Percentiles rank a stretch among this genome's conserved stretches.
Conservation (phyloP, 2,329 filamentous ascomycete genomes). For the Fusarium sarcochroum region DNA sequence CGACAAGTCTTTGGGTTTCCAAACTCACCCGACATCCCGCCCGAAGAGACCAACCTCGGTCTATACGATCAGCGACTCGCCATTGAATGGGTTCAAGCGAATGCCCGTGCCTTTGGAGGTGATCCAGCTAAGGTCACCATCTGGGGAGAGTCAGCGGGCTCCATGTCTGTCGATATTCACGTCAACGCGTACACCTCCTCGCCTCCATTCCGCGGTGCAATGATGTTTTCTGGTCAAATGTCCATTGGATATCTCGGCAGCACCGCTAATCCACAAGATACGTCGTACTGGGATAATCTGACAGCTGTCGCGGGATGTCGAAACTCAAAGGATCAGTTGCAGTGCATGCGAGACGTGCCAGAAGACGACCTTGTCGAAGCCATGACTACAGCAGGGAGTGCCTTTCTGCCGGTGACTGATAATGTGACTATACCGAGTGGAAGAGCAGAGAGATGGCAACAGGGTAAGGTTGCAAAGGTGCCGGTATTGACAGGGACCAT, state of each 20-base stretch:
- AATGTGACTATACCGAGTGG: slow-evolving; percentile 32
- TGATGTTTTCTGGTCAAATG: slow-evolving; percentile 50
- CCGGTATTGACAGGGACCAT: slow-evolving; percentile 47
- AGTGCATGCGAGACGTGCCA: slow-evolving; percentile 42
- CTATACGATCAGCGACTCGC: slow-evolving; percentile 49
- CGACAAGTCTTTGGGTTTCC: slow-evolving; percentile 59
- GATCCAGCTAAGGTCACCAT: slow-evolving; percentile 46
- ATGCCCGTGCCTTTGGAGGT: slow-evolving; percentile 48
- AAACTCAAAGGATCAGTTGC: slow-evolving; percentile 12
- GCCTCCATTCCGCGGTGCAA: slow-evolving; percentile 46
- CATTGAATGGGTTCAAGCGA: slow-evolving; percentile 47
- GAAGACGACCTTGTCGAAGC: slow-evolving; percentile 31
- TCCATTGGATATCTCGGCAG: slow-evolving; percentile 44
- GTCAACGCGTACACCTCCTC: slow-evolving; percentile 40
- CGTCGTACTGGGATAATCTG: slow-evolving; percentile 32
- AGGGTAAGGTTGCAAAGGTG: slow-evolving; percentile 33
- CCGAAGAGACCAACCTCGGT: slow-evolving; percentile 52
- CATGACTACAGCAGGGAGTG: slow-evolving; percentile 9
- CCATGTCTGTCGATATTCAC: slow-evolving; percentile 52
- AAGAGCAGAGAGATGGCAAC: slow-evolving; percentile 40
- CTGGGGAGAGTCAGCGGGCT: slow-evolving; percentile 50
- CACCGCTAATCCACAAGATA: slow-evolving; percentile 10
- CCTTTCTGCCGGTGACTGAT: slow-evolving; percentile 39
- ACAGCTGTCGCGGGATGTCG: slow-evolving; percentile 36
- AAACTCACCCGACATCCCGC: slow-evolving; percentile 56